Evolutionary conservation across 768 basidiomycete species (phyloP).

Genomic region (Pleurotus platypus): DNA sequence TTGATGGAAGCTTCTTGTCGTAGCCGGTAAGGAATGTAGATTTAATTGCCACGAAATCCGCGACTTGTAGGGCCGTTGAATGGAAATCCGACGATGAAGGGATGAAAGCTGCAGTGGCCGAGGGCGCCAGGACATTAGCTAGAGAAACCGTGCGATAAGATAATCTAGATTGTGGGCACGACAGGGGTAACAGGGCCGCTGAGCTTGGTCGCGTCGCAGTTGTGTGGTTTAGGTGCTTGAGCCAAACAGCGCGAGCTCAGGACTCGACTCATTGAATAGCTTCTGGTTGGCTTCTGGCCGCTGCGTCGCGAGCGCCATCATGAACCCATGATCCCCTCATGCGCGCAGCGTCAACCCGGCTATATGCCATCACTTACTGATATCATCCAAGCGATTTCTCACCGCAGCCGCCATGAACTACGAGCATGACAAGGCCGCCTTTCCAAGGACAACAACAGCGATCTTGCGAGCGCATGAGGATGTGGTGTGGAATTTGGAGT

Average conservation of each 20-base stretch:
- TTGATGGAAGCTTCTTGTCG: not conserved
- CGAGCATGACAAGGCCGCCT: slow-evolving; percentile 70
- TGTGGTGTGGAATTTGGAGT: slow-evolving; percentile 94
- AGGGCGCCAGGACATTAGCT: not conserved
- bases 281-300: no score
- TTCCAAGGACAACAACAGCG: slow-evolving; percentile 83
- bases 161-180: not conserved
- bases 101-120: not conserved
- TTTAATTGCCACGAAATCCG: not conserved
- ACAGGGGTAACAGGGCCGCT: no score
- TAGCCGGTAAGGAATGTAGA: not conserved
- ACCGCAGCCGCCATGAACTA: slow-evolving; percentile 53
- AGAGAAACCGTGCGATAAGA: not conserved
- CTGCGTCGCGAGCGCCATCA: no score
- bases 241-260: no score
- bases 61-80: not conserved
- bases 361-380: no score
- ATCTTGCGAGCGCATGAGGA: slow-evolving; percentile 84
- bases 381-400: no score
- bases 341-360: no score
- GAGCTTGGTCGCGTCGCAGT: no score
- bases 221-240: no score
- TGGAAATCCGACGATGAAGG: not conserved
- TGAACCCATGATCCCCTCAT: no score
- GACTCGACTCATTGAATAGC: no score